Percentiles rank a stretch among this genome's conserved stretches.
phyloP scores from a whole-genome alignment of 2,329 filamentous ascomycete species.

The Zymoseptoria tritici region DNA sequence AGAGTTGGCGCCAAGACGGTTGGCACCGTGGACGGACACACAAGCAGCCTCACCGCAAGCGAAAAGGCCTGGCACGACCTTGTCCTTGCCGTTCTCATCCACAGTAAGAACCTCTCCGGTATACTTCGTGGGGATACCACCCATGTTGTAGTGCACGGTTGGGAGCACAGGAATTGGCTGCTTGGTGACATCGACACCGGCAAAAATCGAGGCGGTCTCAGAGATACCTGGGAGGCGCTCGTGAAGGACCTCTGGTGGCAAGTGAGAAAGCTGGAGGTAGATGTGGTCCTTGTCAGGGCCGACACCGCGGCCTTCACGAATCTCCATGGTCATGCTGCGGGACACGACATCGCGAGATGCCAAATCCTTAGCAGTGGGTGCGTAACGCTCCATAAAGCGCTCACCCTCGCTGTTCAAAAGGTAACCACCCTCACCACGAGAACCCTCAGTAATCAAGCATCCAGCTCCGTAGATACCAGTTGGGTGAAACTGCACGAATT shows the following conservation, averaged over 20 bases:
- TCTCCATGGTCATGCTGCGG: constrained; percentile 96
- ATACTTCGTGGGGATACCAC: constrained; percentile 95
- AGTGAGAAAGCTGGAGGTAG: constrained; percentile 92
- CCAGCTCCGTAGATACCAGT: constrained; percentile 98
- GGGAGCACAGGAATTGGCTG: constrained; percentile 94
- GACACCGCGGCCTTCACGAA: constrained; percentile 93
- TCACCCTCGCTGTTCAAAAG: constrained; percentile 96
- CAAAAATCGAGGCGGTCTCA: constrained; percentile 94
- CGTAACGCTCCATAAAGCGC: constrained; percentile 98
- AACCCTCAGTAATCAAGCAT: constrained; percentile 95
- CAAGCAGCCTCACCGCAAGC: constrained; percentile 96
- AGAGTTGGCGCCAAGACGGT: constrained; percentile 96
- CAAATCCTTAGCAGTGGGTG: constrained; percentile 95
- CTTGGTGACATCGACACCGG: constrained; percentile 93
- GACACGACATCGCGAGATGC: constrained; percentile 94
- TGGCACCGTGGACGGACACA: constrained; percentile 96
- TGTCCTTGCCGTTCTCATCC: constrained; percentile 77
- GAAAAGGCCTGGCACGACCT: constrained; percentile 90
- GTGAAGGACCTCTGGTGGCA: constrained; percentile 84
- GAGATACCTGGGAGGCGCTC: constrained; percentile 98
- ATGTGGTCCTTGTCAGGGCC: constrained; percentile 97
- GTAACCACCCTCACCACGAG: constrained; percentile 96
- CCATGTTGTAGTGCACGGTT: constrained; percentile 99
- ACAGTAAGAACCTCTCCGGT: constrained; percentile 91
- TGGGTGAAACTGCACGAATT: constrained; percentile 99